Base-by-base conservation (phyloP, 2,329 filamentous ascomycete species). In the Fusarium goolgardi region DNA sequence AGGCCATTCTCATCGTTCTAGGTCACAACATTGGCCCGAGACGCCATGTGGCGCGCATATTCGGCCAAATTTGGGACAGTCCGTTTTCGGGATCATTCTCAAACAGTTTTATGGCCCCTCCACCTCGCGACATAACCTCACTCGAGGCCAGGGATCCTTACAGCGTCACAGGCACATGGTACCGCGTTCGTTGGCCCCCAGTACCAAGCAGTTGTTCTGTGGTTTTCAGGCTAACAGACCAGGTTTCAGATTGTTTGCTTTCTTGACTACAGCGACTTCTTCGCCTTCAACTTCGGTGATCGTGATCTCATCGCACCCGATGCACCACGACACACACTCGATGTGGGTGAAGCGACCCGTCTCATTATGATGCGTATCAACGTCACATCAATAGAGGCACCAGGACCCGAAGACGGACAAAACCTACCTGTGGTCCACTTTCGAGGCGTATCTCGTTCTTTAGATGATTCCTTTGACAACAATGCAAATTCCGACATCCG, bases 201-300 rank as follows among this genome's bases (percentile, higher is more conserved):
- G 12, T 39, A 39, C 21, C 23, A 27, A 16, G n/a, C 27, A 49
- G 20, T 23, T 20, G 25, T 16, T 34, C 29, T 18, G 37, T 34
- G 32, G 18, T 13, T 39, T 9, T 12, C 34, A 34, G 34, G 39
- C 60, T 73, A 53, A 75, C 70, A 61, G 29, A 61, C 35, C 59
- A 72, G 47, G 58, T 53, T 34, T 15, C 59, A 81, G 78, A 73
- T 84, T 35, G 78, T 84, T 5, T 84, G 80, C 67, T 86, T 85
- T 65, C 76, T 87, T 63, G 90, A 93, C 75, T 93, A 91, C 75
- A 87, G 85, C 70, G 91, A 94, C 74, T 87, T 94, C 35, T 91
- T 89, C 75, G 79, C 80, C 21, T 93, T 89, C 81, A 94, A 94
- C 74, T 93, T 93, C 73, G 80, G 79, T n/a, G 70, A 76, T 3